phyloP scores from a whole-genome alignment of 768 basidiomycete genomes.

The Sporobolomyces roseus region DNA sequence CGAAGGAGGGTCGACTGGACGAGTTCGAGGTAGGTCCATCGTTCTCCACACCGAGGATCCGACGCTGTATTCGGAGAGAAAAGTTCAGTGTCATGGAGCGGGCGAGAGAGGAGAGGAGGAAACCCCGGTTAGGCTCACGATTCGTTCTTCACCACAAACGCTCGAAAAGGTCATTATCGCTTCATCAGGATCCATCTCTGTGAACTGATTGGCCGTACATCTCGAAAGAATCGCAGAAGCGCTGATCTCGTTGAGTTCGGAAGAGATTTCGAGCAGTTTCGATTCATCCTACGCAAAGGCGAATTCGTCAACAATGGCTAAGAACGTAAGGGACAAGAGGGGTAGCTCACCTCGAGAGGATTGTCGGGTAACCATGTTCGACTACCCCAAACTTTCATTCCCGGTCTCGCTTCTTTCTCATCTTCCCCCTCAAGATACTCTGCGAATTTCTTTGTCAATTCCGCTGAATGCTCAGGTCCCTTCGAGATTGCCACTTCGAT shows the following conservation, averaged over 20 bases:
- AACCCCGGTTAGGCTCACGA: background rate
- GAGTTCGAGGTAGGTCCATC: too few relatives aligned
- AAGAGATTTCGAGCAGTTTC: background rate
- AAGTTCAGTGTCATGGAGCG: background rate
- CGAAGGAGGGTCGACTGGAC: too few relatives aligned
- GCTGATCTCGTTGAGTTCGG: background rate
- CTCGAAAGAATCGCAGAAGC: background rate
- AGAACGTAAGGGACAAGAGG: too few relatives aligned
- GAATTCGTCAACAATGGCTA: background rate
- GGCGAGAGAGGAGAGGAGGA: background rate
- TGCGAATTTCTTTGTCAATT: background rate
- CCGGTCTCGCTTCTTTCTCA: background rate
- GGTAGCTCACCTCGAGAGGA: background rate
- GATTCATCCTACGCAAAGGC: background rate
- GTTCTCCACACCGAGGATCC: background rate
- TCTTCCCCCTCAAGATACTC: background rate
- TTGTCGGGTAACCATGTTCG: background rate
- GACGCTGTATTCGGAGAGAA: background rate
- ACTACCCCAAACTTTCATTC: background rate
- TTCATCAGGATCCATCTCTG: background rate
- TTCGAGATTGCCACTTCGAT: background rate
- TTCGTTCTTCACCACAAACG: background rate
- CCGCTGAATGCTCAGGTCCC: background rate
- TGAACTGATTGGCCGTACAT: background rate
- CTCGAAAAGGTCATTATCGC: background rate